Base-by-base conservation (phyloP, 176 grass and related monocot species). In the Rhynchospora breviuscula region DNA sequence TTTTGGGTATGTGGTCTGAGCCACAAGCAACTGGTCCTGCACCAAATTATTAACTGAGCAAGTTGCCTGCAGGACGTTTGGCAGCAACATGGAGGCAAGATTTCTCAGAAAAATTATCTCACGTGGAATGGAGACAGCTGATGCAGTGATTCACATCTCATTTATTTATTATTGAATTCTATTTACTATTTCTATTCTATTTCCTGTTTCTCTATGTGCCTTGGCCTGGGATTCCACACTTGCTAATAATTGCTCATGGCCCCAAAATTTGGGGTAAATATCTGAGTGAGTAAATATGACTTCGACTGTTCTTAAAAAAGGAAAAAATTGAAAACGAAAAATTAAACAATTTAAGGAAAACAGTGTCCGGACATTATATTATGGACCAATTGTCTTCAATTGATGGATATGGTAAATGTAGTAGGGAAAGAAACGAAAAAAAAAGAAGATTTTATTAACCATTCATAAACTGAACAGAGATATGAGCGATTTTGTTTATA, bases 201-300 rank as follows among this genome's bases (percentile, higher is more conserved):
- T 67, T 29, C 18, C 22, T 62, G 26, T 33, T 53, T 54, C 21
- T 52, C 43, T 53, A n/a, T 51, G 80, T 43, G 46, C 44, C 62
- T 66, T 7, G 9, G 6, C 60, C 21, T 82, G 0, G 43, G 80
- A 82, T 82, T 29, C 46, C 60, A 49, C 1, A 51, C 7, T 82
- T 66, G 57, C 21, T 54, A 66, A 67, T 82, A 82, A 82, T 52
- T 81, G 44, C 59, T 63, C 22, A 48, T 67, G 80, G 80, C 19
- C 57, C 78, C 26, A 79, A 33, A 17, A 52, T 67, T 54, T 67
- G 8, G 10, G 44, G 40, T 60, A 63, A 23, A 23, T 82, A 64
- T 62, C 57, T 62, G 12, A 46, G 44, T 21, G 5, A 47, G 43
- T 19, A 75, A 75, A 49, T 52, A 21, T 52, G 66, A 70, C 8